Percentiles rank a stretch among this genome's conserved stretches.
phyloP scores from a whole-genome alignment of 306 rosid species.

The Acacia crassicarpa region DNA sequence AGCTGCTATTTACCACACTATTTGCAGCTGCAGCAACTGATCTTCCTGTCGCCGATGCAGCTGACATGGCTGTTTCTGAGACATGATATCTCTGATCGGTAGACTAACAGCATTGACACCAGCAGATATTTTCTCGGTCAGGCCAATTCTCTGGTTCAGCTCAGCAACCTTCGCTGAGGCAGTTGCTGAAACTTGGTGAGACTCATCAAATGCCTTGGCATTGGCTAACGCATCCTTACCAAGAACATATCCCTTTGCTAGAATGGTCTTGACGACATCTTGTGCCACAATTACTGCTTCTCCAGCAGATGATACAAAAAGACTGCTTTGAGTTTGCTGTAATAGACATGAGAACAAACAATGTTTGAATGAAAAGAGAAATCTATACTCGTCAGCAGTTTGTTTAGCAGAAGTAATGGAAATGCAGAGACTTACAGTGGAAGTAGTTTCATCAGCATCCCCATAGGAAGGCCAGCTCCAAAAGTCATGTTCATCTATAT shows the following conservation, averaged over 20 bases:
- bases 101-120: slow-evolving; percentile 61
- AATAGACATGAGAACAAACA: background rate
- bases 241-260: slow-evolving; percentile 73
- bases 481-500: slow-evolving; percentile 66
- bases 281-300: slow-evolving; percentile 73
- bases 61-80: slow-evolving; percentile 61
- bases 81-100: slow-evolving; percentile 73
- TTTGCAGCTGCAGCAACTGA: slow-evolving; percentile 76
- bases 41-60: slow-evolving; percentile 74
- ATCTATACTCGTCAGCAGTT: background rate
- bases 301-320: slow-evolving; percentile 65
- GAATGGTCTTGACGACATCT: slow-evolving; percentile 82
- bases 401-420: background rate
- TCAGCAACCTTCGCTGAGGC: slow-evolving; percentile 80
- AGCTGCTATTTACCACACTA: slow-evolving; percentile 64
- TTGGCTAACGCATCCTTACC: slow-evolving; percentile 74
- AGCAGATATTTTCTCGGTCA: slow-evolving; percentile 61
- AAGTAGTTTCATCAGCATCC: slow-evolving; percentile 46
- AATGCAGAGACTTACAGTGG: slow-evolving; percentile 49
- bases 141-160: slow-evolving; percentile 72
- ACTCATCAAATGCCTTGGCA: slow-evolving; percentile 77
- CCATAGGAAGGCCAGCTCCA: slow-evolving; percentile 58
- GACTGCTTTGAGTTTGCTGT: slow-evolving; percentile 47
- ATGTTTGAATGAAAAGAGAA: background rate
- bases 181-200: slow-evolving; percentile 68